Base-by-base conservation (phyloP, 148 eudicot genomes). In the Silene uniflora region DNA sequence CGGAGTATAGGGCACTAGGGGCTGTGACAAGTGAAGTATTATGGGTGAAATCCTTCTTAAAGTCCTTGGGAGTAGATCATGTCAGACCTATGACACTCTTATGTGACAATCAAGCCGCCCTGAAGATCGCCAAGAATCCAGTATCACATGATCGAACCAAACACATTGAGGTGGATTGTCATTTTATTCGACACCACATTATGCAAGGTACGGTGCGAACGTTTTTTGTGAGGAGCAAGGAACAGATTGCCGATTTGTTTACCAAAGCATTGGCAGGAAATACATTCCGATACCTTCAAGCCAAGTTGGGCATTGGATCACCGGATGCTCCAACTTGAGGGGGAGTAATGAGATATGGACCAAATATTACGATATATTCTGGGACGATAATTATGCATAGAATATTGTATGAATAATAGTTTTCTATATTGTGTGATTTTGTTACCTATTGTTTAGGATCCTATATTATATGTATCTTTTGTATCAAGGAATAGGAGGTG, bases 141-240 rank as follows among this genome's bases (percentile, higher is more conserved):
- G 46, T 22, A 0, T 67, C 44, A 14, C 49, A 67, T 32, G 47
- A 67, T 16, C 70, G 47, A 7, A 67, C 47, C 4, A 67, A 67
- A 21, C 70, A 67, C 47, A 29, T 29, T 4, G 32, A 29, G 32
- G 32, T 29, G 4, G 32, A 29, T 1, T 29, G 32, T 29, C 32
- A 67, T 67, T 67, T 56, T 56, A 56, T 56, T 56, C 61, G 61
- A 56, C 61, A 56, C 5, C 61, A 56, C 14, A 56, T 56, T 13
- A 56, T 56, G 61, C 18, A 13, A 56, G 61, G 61, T 17, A 56
- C 4, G 1, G 7, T 65, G 6, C 3, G 2, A 18, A 65, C 32
- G 6, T 1, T 23, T 27, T 65, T 65, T 17, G n/a, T 27, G 1
- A 3, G 39, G 18, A 32, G 39, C 42, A 14, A 24, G 7, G 69